A percentile compares a stretch with the other conserved stretches of the same genome.
Evolutionary conservation across 2,329 filamentous ascomycete species (phyloP).

Genomic region (Conoideocrella luteorostrata): DNA sequence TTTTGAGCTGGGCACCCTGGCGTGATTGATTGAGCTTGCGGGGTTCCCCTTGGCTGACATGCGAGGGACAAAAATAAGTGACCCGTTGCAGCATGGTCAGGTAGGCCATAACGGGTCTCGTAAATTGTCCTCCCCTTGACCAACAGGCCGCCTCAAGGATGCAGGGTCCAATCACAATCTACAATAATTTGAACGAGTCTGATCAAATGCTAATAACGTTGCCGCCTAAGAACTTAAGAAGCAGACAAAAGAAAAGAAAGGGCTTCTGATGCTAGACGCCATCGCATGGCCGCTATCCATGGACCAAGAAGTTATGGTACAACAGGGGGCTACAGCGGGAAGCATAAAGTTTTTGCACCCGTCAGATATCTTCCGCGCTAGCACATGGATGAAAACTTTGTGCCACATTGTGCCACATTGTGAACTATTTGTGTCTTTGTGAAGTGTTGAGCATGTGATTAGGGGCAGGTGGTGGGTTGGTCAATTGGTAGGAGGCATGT

Average conservation of each 20-base stretch:
- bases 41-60: too few relatives aligned
- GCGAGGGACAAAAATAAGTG: conserved; percentile 2
- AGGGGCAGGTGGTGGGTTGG: neutral
- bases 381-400: neutral
- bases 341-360: too few relatives aligned
- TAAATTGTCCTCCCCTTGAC: too few relatives aligned
- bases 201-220: too few relatives aligned
- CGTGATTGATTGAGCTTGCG: neutral
- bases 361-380: too few relatives aligned
- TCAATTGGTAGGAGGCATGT: neutral
- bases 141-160: neutral
- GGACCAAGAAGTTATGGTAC: too few relatives aligned
- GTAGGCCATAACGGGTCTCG: too few relatives aligned
- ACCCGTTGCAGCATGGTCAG: too few relatives aligned
- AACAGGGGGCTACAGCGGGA: neutral
- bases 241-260: too few relatives aligned
- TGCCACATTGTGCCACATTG: neutral
- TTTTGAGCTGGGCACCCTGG: neutral
- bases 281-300: too few relatives aligned
- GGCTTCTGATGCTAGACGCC: too few relatives aligned
- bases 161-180: neutral
- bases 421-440: neutral
- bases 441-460: neutral
- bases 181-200: neutral
- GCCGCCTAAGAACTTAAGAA: too few relatives aligned